Conservation (phyloP, 2,329 filamentous ascomycete species). For the Beauveria bassiana region DNA sequence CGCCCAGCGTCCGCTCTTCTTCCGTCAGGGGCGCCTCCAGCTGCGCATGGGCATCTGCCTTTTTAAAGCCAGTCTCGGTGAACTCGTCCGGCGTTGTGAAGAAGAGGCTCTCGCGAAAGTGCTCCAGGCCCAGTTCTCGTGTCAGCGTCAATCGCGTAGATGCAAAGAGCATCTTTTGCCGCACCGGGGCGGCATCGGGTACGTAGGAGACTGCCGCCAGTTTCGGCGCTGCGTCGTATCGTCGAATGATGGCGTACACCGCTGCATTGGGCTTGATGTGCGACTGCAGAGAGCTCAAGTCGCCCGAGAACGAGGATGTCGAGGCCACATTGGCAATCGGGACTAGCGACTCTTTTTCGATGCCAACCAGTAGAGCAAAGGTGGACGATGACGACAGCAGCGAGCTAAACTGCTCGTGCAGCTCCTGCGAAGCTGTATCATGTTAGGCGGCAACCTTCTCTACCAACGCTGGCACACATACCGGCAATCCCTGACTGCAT, state of each 20-base stretch:
- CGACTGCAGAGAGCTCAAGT: conserved; percentile 54
- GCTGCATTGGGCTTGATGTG: conserved; percentile 60
- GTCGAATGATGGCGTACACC: conserved; percentile 68
- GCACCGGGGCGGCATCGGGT: conserved; percentile 68
- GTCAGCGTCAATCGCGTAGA: conserved; percentile 67
- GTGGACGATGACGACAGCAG: conserved; percentile 54
- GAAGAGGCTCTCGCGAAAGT: conserved; percentile 71
- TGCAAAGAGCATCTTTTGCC: conserved; percentile 82
- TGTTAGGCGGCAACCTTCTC: not conserved
- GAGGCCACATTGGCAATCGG: conserved; percentile 50
- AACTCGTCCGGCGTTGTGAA: conserved; percentile 63
- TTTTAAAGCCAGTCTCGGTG: conserved; percentile 59
- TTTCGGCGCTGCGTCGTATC: conserved; percentile 47
- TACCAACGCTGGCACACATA: conserved; percentile 24
- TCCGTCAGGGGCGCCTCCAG: conserved; percentile 67
- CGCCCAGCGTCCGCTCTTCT: conserved; percentile 64
- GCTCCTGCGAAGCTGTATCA: conserved; percentile 63
- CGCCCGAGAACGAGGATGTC: conserved; percentile 51
- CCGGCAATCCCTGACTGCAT: conserved; percentile 79
- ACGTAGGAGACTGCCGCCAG: conserved; percentile 72
- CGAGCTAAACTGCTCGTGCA: conserved; percentile 63
- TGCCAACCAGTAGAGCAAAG: conserved; percentile 66
- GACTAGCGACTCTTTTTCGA: conserved; percentile 59
- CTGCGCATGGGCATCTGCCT: conserved; percentile 60
- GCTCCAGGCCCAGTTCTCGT: conserved; percentile 68